A percentile compares a stretch with the other conserved stretches of the same genome.
Conservation (phyloP, 805 yeast species). For the Monosporozyma unispora region DNA sequence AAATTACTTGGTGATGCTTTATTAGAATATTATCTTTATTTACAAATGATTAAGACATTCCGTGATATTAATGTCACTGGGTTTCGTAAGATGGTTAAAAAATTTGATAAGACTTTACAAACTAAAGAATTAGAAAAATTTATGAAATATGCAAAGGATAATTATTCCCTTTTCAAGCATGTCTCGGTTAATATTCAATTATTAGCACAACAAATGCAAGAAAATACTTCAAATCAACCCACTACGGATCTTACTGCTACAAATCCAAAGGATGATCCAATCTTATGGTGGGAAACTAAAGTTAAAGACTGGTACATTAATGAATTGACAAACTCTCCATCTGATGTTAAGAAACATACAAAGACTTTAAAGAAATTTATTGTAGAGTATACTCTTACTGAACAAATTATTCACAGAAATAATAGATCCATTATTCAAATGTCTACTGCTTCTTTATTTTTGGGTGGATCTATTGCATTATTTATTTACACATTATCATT, state of each 20-base stretch:
- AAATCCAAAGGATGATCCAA: conserved; percentile 22
- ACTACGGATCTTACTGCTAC: conserved; percentile 11
- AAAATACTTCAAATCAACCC: conserved; percentile 11
- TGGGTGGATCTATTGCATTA: conserved; percentile 68
- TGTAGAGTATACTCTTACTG: conserved; percentile 24
- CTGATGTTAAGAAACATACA: conserved; percentile 23
- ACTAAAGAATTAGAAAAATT: conserved; percentile 21
- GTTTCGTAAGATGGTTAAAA: conserved; percentile 78
- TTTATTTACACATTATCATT: conserved; percentile 47
- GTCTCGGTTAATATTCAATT: conserved; percentile 19
- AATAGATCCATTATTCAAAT: conserved; percentile 32
- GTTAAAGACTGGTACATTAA: conserved; percentile 35
- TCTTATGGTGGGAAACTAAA: conserved; percentile 24
- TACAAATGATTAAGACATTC: conserved; percentile 36
- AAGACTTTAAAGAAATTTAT: conserved; percentile 23
- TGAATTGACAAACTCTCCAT: conserved; percentile 19
- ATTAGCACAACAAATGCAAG: conserved; percentile 21
- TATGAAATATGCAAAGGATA: conserved; percentile 20
- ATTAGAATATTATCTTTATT: conserved; percentile 24
- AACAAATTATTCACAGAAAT: conserved; percentile 28
- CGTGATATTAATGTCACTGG: conserved; percentile 77
- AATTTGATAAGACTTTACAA: conserved; percentile 59
- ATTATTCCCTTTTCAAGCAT: conserved; percentile 23
- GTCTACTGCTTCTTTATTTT: conserved; percentile 54
- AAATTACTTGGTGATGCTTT: conserved; percentile 23